Conservation (phyloP, 768 basidiomycete genomes). For the Termitomyces sp. region DNA sequence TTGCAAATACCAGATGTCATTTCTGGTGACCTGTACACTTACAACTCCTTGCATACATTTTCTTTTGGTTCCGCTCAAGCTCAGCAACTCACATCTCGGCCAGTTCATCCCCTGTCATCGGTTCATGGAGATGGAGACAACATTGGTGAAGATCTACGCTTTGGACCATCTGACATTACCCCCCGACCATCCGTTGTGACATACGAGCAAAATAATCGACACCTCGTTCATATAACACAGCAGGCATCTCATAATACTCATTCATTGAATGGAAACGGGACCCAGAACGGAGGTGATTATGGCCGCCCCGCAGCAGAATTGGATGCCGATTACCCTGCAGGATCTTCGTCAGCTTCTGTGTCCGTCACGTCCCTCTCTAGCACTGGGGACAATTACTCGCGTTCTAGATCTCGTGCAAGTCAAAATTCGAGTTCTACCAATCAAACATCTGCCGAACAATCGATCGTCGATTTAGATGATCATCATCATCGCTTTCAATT, state of each 20-base stretch:
- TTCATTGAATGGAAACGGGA: conserved; percentile 1
- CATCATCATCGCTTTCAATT: conserved; percentile 29
- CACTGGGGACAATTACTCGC: conserved; percentile 25
- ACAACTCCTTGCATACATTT: conserved; percentile 39
- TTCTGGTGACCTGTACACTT: conserved; percentile 29
- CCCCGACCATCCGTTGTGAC: conserved; percentile 44
- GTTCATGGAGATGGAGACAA: conserved; percentile 25
- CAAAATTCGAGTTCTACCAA: conserved; percentile 25
- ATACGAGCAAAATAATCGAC: conserved; percentile 14
- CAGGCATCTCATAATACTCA: conserved; percentile 5
- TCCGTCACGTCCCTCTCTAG: conserved; percentile 38
- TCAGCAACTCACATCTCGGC: conserved; percentile 21
- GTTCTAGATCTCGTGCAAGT: conserved; percentile 21
- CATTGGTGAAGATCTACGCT: conserved; percentile 27
- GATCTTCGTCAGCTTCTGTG: conserved; percentile 37
- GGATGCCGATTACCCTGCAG: conserved; percentile 44
- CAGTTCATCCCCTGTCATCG: conserved; percentile 32
- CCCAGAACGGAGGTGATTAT: conserved; percentile 7
- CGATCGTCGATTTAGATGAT: conserved; percentile 31
- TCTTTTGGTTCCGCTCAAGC: conserved; percentile 39
- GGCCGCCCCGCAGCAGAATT: conserved; percentile 13
- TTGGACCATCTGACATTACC: conserved; percentile 34
- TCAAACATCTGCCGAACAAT: conserved; percentile 29
- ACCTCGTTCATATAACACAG: conserved; percentile 28
- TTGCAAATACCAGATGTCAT: conserved; percentile 7